Evolutionary conservation across 345 rosid species (phyloP), one percentile per base, ranked within the genome.

Genomic region (Eucalyptus erythrocorys): DNA sequence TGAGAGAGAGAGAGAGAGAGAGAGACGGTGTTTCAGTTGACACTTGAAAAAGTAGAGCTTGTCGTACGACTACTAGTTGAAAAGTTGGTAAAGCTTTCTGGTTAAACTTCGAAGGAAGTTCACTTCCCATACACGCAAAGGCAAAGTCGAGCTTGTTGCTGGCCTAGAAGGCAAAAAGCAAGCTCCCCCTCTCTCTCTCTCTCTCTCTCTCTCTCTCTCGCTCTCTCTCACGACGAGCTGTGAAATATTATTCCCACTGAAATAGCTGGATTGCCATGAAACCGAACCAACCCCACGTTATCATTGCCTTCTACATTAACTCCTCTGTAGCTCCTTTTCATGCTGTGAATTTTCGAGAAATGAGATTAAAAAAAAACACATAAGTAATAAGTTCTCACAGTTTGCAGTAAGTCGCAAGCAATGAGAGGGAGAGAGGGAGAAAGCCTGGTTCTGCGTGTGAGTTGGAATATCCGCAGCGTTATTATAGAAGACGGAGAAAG

Each of bases 91-190:
- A 43, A 40, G 85, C 85, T 80, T 40, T 24, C 48, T 19, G 27
- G 85, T 80, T 80, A 40, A 32, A 45, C 10, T 80, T 80, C 48
- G 48, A 40, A 80, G 48, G 48, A 13, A 80, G 85, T 88, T 92
- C 91, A 91, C 95, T 92, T 91, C 85, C 92, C 93, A 92, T 90
- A 90, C 94, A 94, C 92, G 95, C 90, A 92, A 93, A 93, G 96
- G 93, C 81, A 53, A 47, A 61, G 61, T 19, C 5, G 68, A n/a
- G 76, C 48, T 68, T 94, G 95, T 92, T 93, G 89, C 91, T 8
- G 49, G 34, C 48, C 90, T 30, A 71, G 95, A 93, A 87, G 93
- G 94, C 96, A 94, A 50, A 91, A 93, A 88, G 91, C 90, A 89
- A 92, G 84, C 86, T 82, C 37, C 11, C 47, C 42, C 61, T 55